Percentiles rank a stretch among this genome's conserved stretches.
These are phyloP conservation scores for Vaccinium darrowii DNA, from an alignment of 148 eudicot genomes.

Conservation along the genomic window DNA sequence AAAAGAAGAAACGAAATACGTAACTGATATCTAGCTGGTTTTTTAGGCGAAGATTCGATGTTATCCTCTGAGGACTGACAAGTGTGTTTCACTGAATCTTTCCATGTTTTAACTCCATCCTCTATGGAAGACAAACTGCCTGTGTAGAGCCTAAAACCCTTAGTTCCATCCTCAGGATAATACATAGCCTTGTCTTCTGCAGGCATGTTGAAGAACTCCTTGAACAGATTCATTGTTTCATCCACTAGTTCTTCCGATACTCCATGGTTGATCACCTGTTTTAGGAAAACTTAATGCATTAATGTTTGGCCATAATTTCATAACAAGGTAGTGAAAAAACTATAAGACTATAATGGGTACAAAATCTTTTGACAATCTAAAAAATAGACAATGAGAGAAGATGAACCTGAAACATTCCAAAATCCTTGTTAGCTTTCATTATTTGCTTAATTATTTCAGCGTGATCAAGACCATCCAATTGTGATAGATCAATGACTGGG, in stretches of 20 bases:
- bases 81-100: no score
- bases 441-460: not conserved
- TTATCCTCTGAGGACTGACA: no score
- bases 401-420: not conserved
- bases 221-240: constrained; percentile 1
- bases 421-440: not conserved
- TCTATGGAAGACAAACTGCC: not conserved
- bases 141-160: not conserved
- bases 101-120: not conserved
- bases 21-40: no score
- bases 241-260: constrained; percentile 11
- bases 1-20: no score
- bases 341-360: not conserved
- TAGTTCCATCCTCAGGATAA: not conserved
- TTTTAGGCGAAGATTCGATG: no score
- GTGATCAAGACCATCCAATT: not conserved
- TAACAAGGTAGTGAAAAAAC: no score
- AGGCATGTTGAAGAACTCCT: not conserved
- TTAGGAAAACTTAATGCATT: no score
- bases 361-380: no score
- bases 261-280: not conserved
- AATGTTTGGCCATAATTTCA: not conserved
- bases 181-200: not conserved
- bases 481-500: not conserved
- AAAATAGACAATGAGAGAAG: not conserved